Percentiles rank a stretch among this genome's conserved stretches.
These are phyloP conservation scores for Amaranthus tricolor DNA, from an alignment of 179 eudicot species.

Conservation along the genomic window DNA sequence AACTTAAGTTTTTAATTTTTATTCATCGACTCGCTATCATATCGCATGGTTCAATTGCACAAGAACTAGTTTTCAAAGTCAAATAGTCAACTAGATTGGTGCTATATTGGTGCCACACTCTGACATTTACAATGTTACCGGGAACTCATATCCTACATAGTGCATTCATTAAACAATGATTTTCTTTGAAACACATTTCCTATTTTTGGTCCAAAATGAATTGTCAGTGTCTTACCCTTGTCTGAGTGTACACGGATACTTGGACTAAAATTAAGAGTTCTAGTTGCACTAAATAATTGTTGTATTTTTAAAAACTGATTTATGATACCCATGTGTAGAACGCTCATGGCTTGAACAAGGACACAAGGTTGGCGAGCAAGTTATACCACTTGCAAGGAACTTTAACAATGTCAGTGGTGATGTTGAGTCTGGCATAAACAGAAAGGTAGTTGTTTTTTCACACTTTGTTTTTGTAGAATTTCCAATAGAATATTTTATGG, in stretches of 20 bases:
- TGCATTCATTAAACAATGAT: too few relatives aligned
- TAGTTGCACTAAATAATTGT: too few relatives aligned
- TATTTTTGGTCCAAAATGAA: too few relatives aligned
- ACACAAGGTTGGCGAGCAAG: slow-evolving; percentile 75
- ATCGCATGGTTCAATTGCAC: background rate
- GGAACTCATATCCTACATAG: too few relatives aligned
- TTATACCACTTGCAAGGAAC: slow-evolving; percentile 87
- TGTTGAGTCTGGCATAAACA: slow-evolving; percentile 54
- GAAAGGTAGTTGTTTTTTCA: slow-evolving; percentile 25
- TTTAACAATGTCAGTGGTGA: slow-evolving; percentile 56
- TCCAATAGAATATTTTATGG: background rate
- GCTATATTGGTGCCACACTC: too few relatives aligned
- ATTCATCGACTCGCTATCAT: background rate
- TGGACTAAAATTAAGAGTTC: too few relatives aligned
- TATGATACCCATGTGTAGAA: slow-evolving; percentile 42
- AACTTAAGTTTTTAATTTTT: background rate
- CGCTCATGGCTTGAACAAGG: slow-evolving; percentile 96
- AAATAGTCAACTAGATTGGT: background rate
- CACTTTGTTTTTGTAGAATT: too few relatives aligned
- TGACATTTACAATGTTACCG: too few relatives aligned
- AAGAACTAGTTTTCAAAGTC: background rate
- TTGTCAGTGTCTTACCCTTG: too few relatives aligned
- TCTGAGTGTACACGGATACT: too few relatives aligned
- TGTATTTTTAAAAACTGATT: too few relatives aligned
- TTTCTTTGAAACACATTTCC: too few relatives aligned